Percentiles rank a stretch among this genome's conserved stretches.
phyloP scores from a whole-genome alignment of 345 rosid species.

The Linum usitatissimum region DNA sequence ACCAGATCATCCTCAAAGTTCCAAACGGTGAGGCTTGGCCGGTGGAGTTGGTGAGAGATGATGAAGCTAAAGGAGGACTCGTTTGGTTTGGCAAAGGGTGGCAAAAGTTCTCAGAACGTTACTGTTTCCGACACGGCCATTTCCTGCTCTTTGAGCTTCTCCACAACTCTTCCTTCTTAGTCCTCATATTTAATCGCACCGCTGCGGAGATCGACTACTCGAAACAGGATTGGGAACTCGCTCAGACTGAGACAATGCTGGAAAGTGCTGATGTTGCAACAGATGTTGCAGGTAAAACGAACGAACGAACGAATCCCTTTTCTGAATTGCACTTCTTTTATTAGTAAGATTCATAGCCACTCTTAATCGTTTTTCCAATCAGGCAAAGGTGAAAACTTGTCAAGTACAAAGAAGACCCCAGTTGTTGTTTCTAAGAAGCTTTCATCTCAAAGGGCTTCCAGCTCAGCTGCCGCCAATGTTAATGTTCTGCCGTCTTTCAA shows the following conservation, averaged over 20 bases:
- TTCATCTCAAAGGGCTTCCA: neutral
- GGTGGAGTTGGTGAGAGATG: neutral
- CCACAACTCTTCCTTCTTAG: neutral
- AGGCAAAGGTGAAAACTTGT: no score
- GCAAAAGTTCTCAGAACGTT: neutral
- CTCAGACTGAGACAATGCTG: no score
- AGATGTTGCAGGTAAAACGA: neutral
- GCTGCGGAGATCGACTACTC: neutral
- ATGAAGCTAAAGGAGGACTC: neutral
- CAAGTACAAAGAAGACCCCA: neutral
- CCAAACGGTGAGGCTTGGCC: neutral
- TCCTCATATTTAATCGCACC: neutral
- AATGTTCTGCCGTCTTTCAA: neutral
- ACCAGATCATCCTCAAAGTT: neutral
- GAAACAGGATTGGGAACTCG: no score
- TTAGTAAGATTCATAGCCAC: no score
- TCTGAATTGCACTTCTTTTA: no score
- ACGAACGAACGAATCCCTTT: no score
- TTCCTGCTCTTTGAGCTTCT: neutral
- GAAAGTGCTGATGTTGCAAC: no score
- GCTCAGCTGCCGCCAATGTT: neutral
- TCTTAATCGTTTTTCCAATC: no score
- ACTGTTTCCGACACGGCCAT: neutral
- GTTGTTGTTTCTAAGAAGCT: neutral
- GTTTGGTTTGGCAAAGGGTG: neutral